phyloP scores from a whole-genome alignment of 139 green algal species.

The Picochlorum sp. region DNA sequence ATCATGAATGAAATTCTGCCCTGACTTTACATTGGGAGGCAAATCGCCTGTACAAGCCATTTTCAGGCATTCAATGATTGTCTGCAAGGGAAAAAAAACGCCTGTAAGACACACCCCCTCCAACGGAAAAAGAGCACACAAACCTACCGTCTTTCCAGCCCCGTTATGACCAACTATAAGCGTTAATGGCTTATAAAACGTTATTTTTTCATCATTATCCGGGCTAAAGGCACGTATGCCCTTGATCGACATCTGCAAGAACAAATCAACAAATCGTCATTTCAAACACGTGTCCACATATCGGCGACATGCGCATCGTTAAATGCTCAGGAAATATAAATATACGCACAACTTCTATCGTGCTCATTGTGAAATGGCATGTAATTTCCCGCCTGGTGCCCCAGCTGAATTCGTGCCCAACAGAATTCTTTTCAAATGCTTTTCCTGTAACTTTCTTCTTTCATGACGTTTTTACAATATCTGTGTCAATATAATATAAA shows the following conservation, averaged over 20 bases:
- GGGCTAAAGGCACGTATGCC: constrained; percentile 92
- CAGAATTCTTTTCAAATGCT: no score
- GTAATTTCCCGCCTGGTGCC: not conserved
- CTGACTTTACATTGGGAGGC: constrained; percentile 79
- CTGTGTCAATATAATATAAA: no score
- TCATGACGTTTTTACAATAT: no score
- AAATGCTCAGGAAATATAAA: not conserved
- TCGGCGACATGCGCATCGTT: no score
- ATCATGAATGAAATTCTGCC: constrained; percentile 91
- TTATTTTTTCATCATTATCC: constrained; percentile 76
- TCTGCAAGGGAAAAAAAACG: constrained; percentile 51
- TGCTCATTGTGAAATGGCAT: not conserved
- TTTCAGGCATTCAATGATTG: constrained; percentile 97
- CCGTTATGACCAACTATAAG: constrained; percentile 96
- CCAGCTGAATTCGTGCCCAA: not conserved
- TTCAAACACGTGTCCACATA: no score
- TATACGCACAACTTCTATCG: not conserved
- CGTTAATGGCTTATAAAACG: constrained; percentile 92
- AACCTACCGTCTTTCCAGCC: constrained; percentile 89
- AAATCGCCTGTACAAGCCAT: constrained; percentile 88
- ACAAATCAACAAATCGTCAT: not conserved
- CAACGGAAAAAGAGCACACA: not conserved
- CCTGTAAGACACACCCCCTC: not conserved
- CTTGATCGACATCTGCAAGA: constrained; percentile 81
- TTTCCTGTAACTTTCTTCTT: no score